Conservation (phyloP, 2,329 filamentous ascomycete genomes). For the Tothia fuscella region DNA sequence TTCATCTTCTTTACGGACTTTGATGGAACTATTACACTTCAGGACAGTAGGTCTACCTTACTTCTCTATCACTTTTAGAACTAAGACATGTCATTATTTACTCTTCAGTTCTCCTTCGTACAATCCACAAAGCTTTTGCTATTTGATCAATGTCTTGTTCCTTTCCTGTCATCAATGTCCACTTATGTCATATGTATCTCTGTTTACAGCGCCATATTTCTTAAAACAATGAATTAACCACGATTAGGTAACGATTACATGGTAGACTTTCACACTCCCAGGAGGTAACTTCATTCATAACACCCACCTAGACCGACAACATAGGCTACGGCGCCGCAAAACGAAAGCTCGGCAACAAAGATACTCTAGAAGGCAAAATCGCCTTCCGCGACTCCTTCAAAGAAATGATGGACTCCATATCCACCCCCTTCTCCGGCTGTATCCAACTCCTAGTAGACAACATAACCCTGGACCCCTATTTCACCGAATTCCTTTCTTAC, state of each 20-base stretch:
- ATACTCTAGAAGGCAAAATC: conserved; percentile 58
- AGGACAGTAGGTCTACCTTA: conserved; percentile 42
- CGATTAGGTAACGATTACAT: conserved; percentile 51
- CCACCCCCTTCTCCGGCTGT: conserved; percentile 69
- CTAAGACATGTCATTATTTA: conserved; percentile 11
- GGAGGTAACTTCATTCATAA: conserved; percentile 38
- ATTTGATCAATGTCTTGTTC: too few relatives aligned
- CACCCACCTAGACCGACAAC: conserved; percentile 63
- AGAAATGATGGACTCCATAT: conserved; percentile 84
- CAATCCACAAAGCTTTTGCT: too few relatives aligned
- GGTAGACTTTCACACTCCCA: conserved; percentile 37
- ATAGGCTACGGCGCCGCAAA: conserved; percentile 67
- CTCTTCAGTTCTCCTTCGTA: too few relatives aligned
- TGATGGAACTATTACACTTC: conserved; percentile 83
- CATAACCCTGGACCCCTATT: conserved; percentile 80
- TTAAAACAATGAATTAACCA: neutral
- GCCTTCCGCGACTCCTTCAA: conserved; percentile 78
- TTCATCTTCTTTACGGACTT: conserved; percentile 99
- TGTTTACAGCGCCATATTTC: neutral
- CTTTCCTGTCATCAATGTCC: too few relatives aligned
- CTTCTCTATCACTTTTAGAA: too few relatives aligned
- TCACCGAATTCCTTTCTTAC: conserved; percentile 82
- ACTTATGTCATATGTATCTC: too few relatives aligned
- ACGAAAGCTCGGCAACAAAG: conserved; percentile 61
- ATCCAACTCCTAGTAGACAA: conserved; percentile 66